Evolutionary conservation across 2,329 filamentous ascomycete species (phyloP).

Genomic region (Parastagonospora nodorum): DNA sequence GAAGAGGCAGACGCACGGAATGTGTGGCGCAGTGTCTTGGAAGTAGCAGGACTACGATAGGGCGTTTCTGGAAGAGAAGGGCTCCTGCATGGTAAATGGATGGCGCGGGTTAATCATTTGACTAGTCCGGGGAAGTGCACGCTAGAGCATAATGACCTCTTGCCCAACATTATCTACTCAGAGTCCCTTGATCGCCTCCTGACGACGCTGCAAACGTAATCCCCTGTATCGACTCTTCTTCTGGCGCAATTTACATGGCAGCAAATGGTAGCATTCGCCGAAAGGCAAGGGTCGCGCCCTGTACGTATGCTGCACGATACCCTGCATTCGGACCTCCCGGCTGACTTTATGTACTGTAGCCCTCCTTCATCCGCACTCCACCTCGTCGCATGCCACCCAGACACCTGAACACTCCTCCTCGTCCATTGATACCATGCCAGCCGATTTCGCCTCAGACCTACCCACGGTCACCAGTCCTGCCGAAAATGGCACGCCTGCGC

Average conservation of each 20-base stretch:
- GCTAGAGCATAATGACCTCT: slow-evolving; percentile 7
- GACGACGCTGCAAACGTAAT: slow-evolving; percentile 5
- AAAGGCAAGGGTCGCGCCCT: slow-evolving; percentile 24
- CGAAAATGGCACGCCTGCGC: slow-evolving; percentile 17
- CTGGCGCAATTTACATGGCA: slow-evolving; percentile 19
- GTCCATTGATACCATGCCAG: slow-evolving; percentile 34
- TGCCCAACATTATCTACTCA: slow-evolving; percentile 8
- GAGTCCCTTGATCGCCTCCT: slow-evolving; percentile 11
- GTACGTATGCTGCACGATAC: slow-evolving; percentile 13
- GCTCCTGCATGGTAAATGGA: slow-evolving; percentile 21
- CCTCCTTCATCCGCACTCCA: slow-evolving; percentile 28
- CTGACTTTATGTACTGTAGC: slow-evolving; percentile 9
- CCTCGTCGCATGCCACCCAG: slow-evolving; percentile 31
- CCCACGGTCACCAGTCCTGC: slow-evolving; percentile 15
- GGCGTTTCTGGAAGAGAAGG: slow-evolving; percentile 14
- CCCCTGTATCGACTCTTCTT: not conserved
- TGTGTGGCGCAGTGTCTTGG: slow-evolving; percentile 10
- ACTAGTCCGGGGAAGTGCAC: slow-evolving; percentile 15
- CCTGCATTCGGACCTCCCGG: slow-evolving; percentile 12
- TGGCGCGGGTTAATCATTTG: slow-evolving; percentile 6
- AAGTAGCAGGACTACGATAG: slow-evolving; percentile 17
- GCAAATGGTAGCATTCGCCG: slow-evolving; percentile 32
- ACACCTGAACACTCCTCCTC: slow-evolving; percentile 26
- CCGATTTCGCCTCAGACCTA: slow-evolving; percentile 31
- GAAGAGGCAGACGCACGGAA: slow-evolving; percentile 7